Percentiles rank a stretch among this genome's conserved stretches.
Evolutionary conservation across 2,329 filamentous ascomycete genomes (phyloP).

Genomic region (Alternaria atra): DNA sequence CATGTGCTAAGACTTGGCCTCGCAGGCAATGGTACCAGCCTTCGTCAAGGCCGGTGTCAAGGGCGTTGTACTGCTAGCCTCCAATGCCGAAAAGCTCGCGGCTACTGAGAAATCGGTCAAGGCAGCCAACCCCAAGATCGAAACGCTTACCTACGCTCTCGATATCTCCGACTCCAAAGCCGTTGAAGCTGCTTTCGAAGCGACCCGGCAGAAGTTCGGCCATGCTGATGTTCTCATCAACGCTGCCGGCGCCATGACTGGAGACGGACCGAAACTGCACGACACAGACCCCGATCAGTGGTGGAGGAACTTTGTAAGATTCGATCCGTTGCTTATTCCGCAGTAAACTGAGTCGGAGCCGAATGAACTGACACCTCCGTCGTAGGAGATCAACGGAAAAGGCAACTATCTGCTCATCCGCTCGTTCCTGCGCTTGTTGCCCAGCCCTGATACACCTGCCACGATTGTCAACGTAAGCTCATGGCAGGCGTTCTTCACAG

Average conservation of each 20-base stretch:
- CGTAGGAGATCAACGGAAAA: conserved; percentile 46
- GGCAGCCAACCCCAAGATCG: conserved; percentile 37
- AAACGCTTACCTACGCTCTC: conserved; percentile 39
- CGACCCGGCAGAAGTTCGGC: conserved; percentile 24
- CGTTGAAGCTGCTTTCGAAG: conserved; percentile 27
- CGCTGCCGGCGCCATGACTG: conserved; percentile 21
- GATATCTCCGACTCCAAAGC: conserved; percentile 38
- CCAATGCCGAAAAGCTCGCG: conserved; percentile 36
- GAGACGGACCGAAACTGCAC: conserved; percentile 23
- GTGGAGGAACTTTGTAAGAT: conserved; percentile 32
- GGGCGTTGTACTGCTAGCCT: conserved; percentile 46
- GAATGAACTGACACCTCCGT: neutral
- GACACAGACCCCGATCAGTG: conserved; percentile 27
- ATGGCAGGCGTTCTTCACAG: conserved; percentile 17
- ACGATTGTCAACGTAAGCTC: conserved; percentile 32
- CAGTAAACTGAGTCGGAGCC: neutral
- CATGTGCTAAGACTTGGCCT: neutral
- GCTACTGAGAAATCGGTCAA: conserved; percentile 33
- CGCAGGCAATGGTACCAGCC: conserved; percentile 42
- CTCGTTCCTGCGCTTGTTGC: conserved; percentile 38
- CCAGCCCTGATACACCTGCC: conserved; percentile 24
- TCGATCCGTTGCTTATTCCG: neutral
- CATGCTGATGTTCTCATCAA: conserved; percentile 34
- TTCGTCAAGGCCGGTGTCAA: conserved; percentile 48
- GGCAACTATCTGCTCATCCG: conserved; percentile 45